phyloP scores from a whole-genome alignment of 768 basidiomycete species.

The Mycena pura region DNA sequence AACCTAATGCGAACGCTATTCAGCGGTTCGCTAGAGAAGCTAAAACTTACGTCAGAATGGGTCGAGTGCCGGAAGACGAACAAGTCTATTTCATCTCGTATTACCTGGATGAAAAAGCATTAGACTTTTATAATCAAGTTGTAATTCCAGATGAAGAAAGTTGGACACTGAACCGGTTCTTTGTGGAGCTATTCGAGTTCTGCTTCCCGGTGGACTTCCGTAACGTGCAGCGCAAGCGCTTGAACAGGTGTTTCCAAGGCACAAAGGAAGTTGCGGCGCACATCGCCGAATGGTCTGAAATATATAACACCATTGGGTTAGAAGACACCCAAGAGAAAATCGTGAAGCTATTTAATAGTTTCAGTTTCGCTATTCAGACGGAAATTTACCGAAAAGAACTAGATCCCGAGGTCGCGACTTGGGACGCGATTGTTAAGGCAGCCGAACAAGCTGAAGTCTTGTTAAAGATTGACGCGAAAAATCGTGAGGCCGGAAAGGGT shows the following conservation, averaged over 20 bases:
- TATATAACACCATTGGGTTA: slow-evolving; percentile 29
- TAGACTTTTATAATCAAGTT: slow-evolving; percentile 34
- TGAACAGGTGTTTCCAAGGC: background rate
- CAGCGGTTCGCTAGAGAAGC: slow-evolving; percentile 34
- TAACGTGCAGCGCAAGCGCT: background rate
- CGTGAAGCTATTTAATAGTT: slow-evolving; percentile 32
- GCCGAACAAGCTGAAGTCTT: too few species aligned
- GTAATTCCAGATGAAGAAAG: slow-evolving; percentile 23
- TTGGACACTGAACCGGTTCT: slow-evolving; percentile 37
- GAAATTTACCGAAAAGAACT: too few species aligned
- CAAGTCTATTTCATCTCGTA: slow-evolving; percentile 29
- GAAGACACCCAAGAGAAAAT: slow-evolving; percentile 27
- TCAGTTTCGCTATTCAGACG: slow-evolving; percentile 26
- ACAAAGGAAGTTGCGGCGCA: too few species aligned
- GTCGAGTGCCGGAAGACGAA: slow-evolving; percentile 7
- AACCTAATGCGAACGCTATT: slow-evolving; percentile 24
- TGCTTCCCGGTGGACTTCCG: slow-evolving; percentile 41
- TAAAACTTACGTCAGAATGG: too few species aligned
- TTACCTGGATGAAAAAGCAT: slow-evolving; percentile 38
- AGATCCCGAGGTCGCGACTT: too few species aligned
- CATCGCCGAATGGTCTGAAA: too few species aligned
- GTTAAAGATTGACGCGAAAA: too few species aligned
- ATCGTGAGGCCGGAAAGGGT: too few species aligned
- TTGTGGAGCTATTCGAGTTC: slow-evolving; percentile 40
- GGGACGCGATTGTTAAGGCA: too few species aligned